Evolutionary conservation across 2,329 filamentous ascomycete genomes (phyloP), one percentile per base, ranked within the genome.

Genomic region (Cadophora malorum): DNA sequence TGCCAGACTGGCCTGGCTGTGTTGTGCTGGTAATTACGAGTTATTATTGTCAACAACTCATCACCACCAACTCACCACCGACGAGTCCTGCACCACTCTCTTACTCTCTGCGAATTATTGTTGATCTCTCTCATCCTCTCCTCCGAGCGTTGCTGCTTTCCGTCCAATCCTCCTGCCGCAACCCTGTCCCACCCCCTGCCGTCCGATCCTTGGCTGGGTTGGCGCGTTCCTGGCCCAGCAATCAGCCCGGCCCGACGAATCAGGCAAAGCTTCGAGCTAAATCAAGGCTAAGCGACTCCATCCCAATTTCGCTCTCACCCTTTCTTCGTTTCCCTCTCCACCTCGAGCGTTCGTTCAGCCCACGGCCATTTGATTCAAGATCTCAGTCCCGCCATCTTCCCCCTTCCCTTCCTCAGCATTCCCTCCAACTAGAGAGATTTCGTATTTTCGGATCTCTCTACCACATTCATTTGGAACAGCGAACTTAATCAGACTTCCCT

Each of bases 381-480:
- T 72, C 66, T 73, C 66, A 64, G 62, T 60, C 68, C 67, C 63
- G 62, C 56, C 33, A 50, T 35, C 49, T 35, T 56, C 64, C 47
- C 66, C 66, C 67, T 65, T 69, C 63, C 69, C 59, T 53, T 61
- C 67, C 61, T 63, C 68, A 75, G 70, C 72, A 74, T 76, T 77
- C 74, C 76, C 69, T 74, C 74, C 75, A 76, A 76, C 75, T 76
- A 67, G 75, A 77, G 76, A 75, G 73, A 74, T 70, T 71, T 68
- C 75, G 45, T 25, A n/a, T 7, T 50, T 52, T 35, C 60, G 60
- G 21, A 52, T 35, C 62, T 76, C 76, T 78, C 76, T 75, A 76
- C 73, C 76, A 78, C 77, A 78, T 76, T 78, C 77, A 69, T 78
- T 78, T 78, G 76, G 76, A 78, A 77, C 71, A 73, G 73, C 74